Evolutionary conservation across 176 grass and related monocot species (phyloP).

Genomic region (Cymbopogon citratus): DNA sequence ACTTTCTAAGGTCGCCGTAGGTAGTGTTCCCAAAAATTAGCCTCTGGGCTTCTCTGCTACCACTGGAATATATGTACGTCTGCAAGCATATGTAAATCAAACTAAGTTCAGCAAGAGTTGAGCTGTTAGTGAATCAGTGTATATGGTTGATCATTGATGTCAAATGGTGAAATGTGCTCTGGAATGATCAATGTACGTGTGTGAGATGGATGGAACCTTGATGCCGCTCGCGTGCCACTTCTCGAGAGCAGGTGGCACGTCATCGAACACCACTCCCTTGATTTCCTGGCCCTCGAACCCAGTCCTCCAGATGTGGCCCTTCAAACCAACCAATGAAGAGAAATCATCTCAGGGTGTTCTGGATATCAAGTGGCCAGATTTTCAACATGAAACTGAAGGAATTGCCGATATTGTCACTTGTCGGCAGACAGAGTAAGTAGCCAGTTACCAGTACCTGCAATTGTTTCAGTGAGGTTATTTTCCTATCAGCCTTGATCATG

Average conservation of each 20-base stretch:
- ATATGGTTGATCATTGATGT: no score
- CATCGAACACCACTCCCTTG: conserved; percentile 64
- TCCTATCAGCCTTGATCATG: conserved; percentile 88
- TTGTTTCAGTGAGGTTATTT: conserved; percentile 83
- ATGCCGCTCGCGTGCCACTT: conserved; percentile 59
- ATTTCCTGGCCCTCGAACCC: conserved; percentile 69
- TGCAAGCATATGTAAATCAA: conserved; percentile 2
- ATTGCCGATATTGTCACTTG: not conserved
- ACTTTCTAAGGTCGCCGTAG: conserved; percentile 63
- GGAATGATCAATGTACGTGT: no score
- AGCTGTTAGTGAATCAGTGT: no score
- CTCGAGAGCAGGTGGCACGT: conserved; percentile 58
- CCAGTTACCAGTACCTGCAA: conserved; percentile 37
- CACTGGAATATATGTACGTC: conserved; percentile 94
- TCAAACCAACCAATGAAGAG: not conserved
- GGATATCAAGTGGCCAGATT: not conserved
- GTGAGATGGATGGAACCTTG: conserved; percentile 51
- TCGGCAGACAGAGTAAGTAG: not conserved
- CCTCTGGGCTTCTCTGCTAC: conserved; percentile 94
- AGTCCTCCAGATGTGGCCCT: conserved; percentile 76
- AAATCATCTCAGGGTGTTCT: not conserved
- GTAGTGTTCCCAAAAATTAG: conserved; percentile 83
- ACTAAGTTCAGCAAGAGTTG: not conserved
- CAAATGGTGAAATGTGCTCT: no score
- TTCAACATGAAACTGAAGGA: not conserved